Percentiles rank a stretch among this genome's conserved stretches.
Evolutionary conservation across 352 stramenopile genomes (phyloP).

Genomic region (Globisporangium paddicum): DNA sequence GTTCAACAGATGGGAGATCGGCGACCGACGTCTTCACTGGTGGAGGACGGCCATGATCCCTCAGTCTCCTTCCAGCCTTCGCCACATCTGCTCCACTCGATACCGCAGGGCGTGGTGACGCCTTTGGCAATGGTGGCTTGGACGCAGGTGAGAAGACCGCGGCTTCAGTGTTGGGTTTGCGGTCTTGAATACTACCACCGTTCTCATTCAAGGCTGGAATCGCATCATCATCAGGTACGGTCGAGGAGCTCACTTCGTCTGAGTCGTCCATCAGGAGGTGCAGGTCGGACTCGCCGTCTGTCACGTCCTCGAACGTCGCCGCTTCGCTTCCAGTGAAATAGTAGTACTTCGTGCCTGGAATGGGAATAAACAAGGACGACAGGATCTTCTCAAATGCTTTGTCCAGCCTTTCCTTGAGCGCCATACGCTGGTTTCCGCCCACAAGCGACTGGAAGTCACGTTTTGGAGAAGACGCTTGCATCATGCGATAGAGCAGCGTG

Average conservation of each 20-base stretch:
- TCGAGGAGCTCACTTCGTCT: conserved; percentile 28
- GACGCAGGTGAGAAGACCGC: conserved; percentile 11
- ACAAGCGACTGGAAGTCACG: conserved; percentile 23
- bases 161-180: background rate
- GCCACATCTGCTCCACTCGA: background rate
- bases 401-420: conserved; percentile 58
- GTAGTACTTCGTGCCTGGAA: conserved; percentile 78
- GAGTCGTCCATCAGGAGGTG: conserved; percentile 66
- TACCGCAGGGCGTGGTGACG: background rate
- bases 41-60: conserved; percentile 15
- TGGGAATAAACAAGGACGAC: conserved; percentile 46
- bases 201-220: background rate
- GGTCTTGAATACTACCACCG: background rate
- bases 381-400: conserved; percentile 73
- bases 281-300: conserved; percentile 53
- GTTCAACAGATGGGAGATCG: conserved; percentile 21
- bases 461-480: conserved; percentile 34
- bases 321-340: conserved; percentile 74
- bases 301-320: conserved; percentile 45
- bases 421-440: conserved; percentile 37
- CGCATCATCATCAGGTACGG: conserved; percentile 12
- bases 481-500: conserved; percentile 82
- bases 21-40: conserved; percentile 22
- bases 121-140: conserved; percentile 14
- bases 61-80: conserved; percentile 8